Conservation (phyloP, 164 flowering plant species). For the grape (Vitis vinifera) region ASM3070453v1 NC_081817.1:14113501-14114000, state of each 20-base stretch:
- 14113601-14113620: background rate
- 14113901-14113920: slow-evolving; percentile 29
- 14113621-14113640: slow-evolving; percentile 75
- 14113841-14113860: slow-evolving; percentile 40
- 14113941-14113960: slow-evolving; percentile 75
- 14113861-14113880: background rate
- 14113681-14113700: slow-evolving; percentile 74
- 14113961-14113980: slow-evolving; percentile 70
- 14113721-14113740: slow-evolving; percentile 47
- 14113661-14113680: slow-evolving; percentile 78
- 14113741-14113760: slow-evolving; percentile 46
- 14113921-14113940: slow-evolving; percentile 78
- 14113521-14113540: slow-evolving; percentile 82
- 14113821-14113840: slow-evolving; percentile 56
- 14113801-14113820: slow-evolving; percentile 56
- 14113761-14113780: slow-evolving; percentile 47
- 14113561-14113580: background rate
- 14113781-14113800: slow-evolving; percentile 59
- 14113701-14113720: slow-evolving; percentile 65
- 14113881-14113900: background rate
- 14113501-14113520: slow-evolving; percentile 96
- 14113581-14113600: background rate
- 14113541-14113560: slow-evolving; percentile 38
- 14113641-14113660: slow-evolving; percentile 67
- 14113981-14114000: slow-evolving; percentile 72